A percentile compares a stretch with the other conserved stretches of the same genome.
Conservation (phyloP, 2,329 filamentous ascomycete species). For the Diaporthe longicolla region DNA sequence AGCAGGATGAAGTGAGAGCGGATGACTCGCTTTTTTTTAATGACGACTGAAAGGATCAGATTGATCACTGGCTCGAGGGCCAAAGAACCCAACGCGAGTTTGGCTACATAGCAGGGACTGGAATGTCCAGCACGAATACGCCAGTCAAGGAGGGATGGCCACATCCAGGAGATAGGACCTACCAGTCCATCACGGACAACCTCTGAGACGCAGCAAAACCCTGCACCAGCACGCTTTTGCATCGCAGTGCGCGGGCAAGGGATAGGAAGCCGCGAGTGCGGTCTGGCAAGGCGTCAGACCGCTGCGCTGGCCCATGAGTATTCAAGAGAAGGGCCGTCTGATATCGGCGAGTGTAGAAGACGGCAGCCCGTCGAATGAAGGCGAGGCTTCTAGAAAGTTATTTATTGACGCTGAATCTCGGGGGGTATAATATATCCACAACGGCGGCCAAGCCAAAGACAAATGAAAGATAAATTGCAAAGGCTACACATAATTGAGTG, state of each 20-base stretch:
- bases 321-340: background rate
- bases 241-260: background rate
- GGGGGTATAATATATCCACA: constrained; percentile 28
- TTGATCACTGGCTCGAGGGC: background rate
- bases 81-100: background rate
- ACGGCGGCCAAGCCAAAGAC: constrained; percentile 9
- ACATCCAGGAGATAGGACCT: background rate
- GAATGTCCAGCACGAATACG: background rate
- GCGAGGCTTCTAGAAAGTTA: background rate
- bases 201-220: background rate
- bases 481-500: background rate
- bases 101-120: background rate
- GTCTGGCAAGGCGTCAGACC: background rate
- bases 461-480: constrained; percentile 31
- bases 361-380: background rate
- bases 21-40: background rate
- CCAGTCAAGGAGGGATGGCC: background rate
- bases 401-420: background rate
- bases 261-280: background rate
- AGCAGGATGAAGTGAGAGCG: constrained; percentile 27
- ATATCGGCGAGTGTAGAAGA: background rate
- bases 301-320: background rate
- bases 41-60: background rate
- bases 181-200: background rate
- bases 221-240: background rate